Base-by-base conservation (phyloP, 306 rosid species). In the Medicago arabica region DNA sequence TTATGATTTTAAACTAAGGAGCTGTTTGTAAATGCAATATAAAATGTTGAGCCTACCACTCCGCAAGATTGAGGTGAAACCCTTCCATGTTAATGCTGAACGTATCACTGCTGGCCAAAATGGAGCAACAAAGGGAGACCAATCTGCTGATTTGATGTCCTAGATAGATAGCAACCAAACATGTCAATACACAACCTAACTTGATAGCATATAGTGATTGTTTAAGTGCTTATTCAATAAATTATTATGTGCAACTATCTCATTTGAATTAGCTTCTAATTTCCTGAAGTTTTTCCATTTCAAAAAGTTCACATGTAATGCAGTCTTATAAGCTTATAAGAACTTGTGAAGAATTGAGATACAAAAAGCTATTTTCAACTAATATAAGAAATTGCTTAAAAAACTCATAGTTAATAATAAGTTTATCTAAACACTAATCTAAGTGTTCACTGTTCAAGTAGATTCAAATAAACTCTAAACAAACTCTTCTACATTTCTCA, bases 91-190 rank as follows among this genome's bases (percentile, higher is more conserved):
- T 55, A 94, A 72, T 0, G 95, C 93, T 0, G 98, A 90, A 41
- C 90, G 91, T 31, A 94, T 92, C 49, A 94, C 97, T 6, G 98
- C 98, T 2, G 96, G 96, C 98, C 98, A 94, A 80, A 94, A 94
- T 28, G 96, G 96, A 46, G 98, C 95, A 36, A 94, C 98, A 81
- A 64, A 76, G 15, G 57, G 36, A 39, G 98, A 88, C 98, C 98
- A 94, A 64, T 94, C 96, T 80, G 86, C 96, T 16, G 88, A 68
- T 74, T 87, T 88, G 67, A 94, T 90, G 75, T 92, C 92, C 98
- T 93, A 90, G 13, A 69, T 12, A 38, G 19, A 0, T 46, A 61
- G 34, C 39, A 61, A 61, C 21, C 40, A 59, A 53, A 53, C 59
- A 40, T 55, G 67, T 69, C 61, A 31, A 77, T 13, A 36, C 12